Evolutionary conservation across 1,139 yeast genomes (phyloP), one percentile per base, ranked within the genome.

Genomic region (Scheffersomyces titani): DNA sequence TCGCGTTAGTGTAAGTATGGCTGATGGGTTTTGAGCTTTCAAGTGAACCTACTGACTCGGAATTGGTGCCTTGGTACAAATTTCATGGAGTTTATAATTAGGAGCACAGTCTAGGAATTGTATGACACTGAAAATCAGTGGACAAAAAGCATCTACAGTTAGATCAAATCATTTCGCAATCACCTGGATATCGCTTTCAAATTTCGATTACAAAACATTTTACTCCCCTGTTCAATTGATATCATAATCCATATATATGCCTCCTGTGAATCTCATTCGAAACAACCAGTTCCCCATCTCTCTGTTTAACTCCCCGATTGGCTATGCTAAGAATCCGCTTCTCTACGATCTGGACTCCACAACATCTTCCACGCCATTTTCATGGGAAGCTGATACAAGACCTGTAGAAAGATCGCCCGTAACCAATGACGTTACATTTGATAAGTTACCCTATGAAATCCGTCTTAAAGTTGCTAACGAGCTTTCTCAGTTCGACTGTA

Each of bases 401-500:
- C 53, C 47, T 19, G 19, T 50, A 11, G 49, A 24, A 9, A 49
- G 49, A 5, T 51, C 53, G 20, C 16, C 16, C 13, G 3, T 1
- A 6, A 16, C 40, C 40, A 36, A 36, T 16, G 48, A 51, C 44
- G 50, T 54, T 20, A 51, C 66, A 1, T 59, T 73, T n/a, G 69
- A 66, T 36, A 57, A 54, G 44, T 67, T 78, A 13, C 85, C 86
- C 1, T 61, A 67, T 40, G 86, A 82, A 59, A 65, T 81, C 19
- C 63, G 76, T 19, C 53, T 65, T 18, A 54, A 59, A 21, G 72
- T 82, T 3, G 70, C 78, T 6, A 65, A 69, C 44, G 58, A 70
- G n/a, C 63, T 82, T 30, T 67, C 77, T 18, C 86, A 82, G 61
- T 71, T 74, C 55, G 85, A 79, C 58, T 68, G 78, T 44, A 60